These are phyloP conservation scores for Croton laevigatus DNA, from an alignment of 441 rosid genomes.

Conservation along the genomic window DNA sequence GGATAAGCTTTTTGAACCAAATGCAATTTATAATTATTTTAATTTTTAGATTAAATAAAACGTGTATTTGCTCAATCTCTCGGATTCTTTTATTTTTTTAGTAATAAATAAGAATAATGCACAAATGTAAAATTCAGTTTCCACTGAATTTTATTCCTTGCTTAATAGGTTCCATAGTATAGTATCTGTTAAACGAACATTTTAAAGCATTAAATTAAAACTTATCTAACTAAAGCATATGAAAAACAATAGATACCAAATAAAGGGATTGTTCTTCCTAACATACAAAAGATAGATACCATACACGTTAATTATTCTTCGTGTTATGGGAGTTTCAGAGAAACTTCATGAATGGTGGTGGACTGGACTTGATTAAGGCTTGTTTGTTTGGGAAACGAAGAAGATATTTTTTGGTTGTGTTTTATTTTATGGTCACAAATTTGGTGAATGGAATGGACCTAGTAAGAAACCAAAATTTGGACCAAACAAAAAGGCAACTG, in stretches of 20 bases:
- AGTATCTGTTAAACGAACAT: neutral
- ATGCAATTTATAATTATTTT: no score
- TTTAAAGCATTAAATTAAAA: neutral
- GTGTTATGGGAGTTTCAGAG: no score
- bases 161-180: neutral
- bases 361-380: no score
- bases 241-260: neutral
- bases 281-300: no score
- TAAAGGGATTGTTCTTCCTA: neutral
- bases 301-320: no score
- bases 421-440: neutral
- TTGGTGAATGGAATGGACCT: constrained; percentile 8
- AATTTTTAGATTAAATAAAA: neutral
- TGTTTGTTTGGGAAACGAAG: neutral
- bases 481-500: neutral
- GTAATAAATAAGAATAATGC: neutral
- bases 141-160: neutral
- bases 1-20: no score
- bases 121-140: neutral
- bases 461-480: neutral
- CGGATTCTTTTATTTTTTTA: neutral
- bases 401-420: no score
- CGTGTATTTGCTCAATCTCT: no score
- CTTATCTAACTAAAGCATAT: neutral
- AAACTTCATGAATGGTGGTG: neutral